Conservation (phyloP, 495 filamentous ascomycete species). For the Chaetomium fimeti region DNA sequence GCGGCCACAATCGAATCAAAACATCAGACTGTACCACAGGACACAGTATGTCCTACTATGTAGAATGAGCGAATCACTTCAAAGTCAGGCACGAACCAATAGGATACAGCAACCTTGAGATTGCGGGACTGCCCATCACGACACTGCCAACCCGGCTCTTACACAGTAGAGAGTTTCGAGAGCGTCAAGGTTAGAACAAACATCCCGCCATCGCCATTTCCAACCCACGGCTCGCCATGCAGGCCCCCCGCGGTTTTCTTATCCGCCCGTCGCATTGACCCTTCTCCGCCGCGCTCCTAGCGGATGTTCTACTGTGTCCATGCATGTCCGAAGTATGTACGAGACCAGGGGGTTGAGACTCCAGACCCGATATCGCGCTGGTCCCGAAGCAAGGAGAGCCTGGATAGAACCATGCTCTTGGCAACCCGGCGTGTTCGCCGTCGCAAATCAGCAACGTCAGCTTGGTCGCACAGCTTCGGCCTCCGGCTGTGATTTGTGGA, state of each 20-base stretch:
- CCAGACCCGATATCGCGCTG: background rate
- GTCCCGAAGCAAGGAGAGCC: background rate
- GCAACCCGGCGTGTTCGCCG: background rate
- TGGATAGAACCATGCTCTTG: background rate
- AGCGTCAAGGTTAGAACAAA: background rate
- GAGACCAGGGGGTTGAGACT: background rate
- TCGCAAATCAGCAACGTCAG: conserved; percentile 14
- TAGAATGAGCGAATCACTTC: conserved; percentile 13
- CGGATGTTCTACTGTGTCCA: background rate
- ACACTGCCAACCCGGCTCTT: background rate
- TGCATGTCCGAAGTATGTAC: background rate
- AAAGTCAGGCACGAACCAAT: conserved; percentile 10
- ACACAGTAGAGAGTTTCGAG: background rate
- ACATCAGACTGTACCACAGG: too few species aligned
- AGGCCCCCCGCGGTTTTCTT: conserved; percentile 5
- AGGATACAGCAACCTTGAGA: background rate
- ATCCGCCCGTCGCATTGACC: background rate
- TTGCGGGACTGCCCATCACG: background rate
- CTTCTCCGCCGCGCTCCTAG: background rate
- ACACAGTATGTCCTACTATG: too few species aligned
- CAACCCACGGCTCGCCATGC: background rate
- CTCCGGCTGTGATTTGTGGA: conserved; percentile 2
- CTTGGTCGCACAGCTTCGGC: conserved; percentile 14
- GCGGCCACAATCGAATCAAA: conserved; percentile 5
- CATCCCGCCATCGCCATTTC: background rate